These are phyloP conservation scores for Azolla pinnata DNA, from an alignment of 75 land plant genomes.

Conservation along the genomic window DNA sequence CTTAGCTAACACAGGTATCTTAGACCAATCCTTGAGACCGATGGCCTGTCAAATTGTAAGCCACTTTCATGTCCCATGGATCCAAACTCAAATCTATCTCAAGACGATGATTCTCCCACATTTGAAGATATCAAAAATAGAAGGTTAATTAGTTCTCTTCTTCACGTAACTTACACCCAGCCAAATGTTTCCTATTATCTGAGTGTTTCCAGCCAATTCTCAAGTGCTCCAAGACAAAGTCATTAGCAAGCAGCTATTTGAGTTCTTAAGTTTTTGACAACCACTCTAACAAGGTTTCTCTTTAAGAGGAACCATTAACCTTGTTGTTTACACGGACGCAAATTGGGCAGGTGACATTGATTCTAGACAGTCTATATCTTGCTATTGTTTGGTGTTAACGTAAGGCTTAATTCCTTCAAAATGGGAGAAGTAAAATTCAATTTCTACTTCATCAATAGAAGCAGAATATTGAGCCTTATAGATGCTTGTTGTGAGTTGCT, in stretches of 20 bases:
- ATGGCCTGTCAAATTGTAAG: too few species aligned
- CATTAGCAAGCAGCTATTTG: slow-evolving; percentile 11
- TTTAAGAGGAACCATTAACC: not conserved
- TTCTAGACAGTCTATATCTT: slow-evolving; percentile 18
- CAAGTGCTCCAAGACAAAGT: not conserved
- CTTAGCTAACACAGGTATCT: not conserved
- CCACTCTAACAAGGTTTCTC: not conserved
- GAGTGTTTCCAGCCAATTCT: slow-evolving; percentile 5
- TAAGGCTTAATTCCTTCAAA: slow-evolving; percentile 15
- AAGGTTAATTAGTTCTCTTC: not conserved
- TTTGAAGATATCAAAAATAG: not conserved
- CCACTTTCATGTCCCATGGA: not conserved
- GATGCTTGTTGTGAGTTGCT: slow-evolving; percentile 13
- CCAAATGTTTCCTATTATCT: slow-evolving; percentile 6
- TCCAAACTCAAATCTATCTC: not conserved
- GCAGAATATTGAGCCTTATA: slow-evolving; percentile 7
- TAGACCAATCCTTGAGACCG: not conserved
- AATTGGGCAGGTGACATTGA: slow-evolving; percentile 20
- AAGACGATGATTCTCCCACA: not conserved
- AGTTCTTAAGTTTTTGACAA: slow-evolving; percentile 8
- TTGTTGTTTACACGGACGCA: slow-evolving; percentile 16
- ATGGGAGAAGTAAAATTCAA: slow-evolving; percentile 13
- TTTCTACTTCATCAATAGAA: slow-evolving; percentile 6
- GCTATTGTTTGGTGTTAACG: slow-evolving; percentile 14
- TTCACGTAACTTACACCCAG: slow-evolving; percentile 5